Evolutionary conservation across 2,329 filamentous ascomycete genomes (phyloP).

Genomic region (Davidsoniella neocaledoniae): DNA sequence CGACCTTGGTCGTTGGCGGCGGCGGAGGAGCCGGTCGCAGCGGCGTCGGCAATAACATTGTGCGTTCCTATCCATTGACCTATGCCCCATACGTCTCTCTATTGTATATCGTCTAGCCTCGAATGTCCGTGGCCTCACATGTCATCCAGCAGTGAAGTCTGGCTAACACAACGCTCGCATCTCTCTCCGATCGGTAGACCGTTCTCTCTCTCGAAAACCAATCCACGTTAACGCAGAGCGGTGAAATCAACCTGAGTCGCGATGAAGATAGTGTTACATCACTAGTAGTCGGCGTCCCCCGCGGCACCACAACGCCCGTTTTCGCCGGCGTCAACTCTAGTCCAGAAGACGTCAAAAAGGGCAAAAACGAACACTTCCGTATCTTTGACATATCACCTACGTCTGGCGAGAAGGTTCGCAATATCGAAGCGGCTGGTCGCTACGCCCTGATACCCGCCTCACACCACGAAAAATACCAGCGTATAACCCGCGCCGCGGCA

Average conservation of each 20-base stretch:
- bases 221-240: conserved; percentile 43
- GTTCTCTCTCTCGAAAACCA: conserved; percentile 54
- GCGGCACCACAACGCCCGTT: conserved; percentile 31
- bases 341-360: conserved; percentile 50
- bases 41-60: conserved; percentile 77
- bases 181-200: conserved; percentile 29
- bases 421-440: conserved; percentile 31
- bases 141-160: background rate
- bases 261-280: conserved; percentile 84
- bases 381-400: conserved; percentile 43
- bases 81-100: background rate
- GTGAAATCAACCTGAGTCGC: conserved; percentile 61
- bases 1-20: conserved; percentile 64
- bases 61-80: conserved; percentile 24
- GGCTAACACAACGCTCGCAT: background rate
- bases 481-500: conserved; percentile 37
- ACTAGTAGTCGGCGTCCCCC: conserved; percentile 50
- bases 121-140: background rate
- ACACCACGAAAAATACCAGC: conserved; percentile 39
- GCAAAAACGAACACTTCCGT: conserved; percentile 71
- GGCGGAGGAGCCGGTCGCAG: conserved; percentile 70
- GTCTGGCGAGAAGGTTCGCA: conserved; percentile 15
- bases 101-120: background rate
- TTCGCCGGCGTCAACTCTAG: conserved; percentile 78
- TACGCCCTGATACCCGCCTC: conserved; percentile 33